Evolutionary conservation across 2,329 filamentous ascomycete genomes (phyloP).

Genomic region (Fusarium chaquense): DNA sequence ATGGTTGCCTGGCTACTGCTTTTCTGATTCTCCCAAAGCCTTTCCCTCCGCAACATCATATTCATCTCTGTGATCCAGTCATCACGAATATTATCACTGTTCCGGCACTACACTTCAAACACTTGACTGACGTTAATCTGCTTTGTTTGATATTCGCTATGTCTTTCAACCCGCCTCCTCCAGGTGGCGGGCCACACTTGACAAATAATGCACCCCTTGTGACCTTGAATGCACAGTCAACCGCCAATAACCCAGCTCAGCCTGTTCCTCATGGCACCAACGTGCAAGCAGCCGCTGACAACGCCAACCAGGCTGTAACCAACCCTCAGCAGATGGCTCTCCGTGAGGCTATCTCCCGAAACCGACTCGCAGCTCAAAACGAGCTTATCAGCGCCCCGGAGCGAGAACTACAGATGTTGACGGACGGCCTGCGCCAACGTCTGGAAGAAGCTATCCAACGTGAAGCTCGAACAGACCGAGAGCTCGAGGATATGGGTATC

Average conservation of each 20-base stretch:
- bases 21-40: neutral
- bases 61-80: neutral
- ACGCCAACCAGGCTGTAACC: neutral
- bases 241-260: neutral
- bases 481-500: slow-evolving; percentile 26
- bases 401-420: slow-evolving; percentile 9
- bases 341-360: neutral
- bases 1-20: slow-evolving; percentile 2
- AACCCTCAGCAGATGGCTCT: neutral
- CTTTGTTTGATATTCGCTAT: neutral
- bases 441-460: slow-evolving; percentile 26
- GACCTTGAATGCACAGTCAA: neutral
- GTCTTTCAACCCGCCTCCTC: slow-evolving; percentile 6
- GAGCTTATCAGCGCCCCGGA: slow-evolving; percentile 14
- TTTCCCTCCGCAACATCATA: neutral
- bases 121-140: neutral
- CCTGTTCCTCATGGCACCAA: neutral
- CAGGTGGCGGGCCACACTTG: neutral
- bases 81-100: neutral
- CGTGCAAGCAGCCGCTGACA: neutral
- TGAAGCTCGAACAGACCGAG: slow-evolving; percentile 19
- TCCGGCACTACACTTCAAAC: neutral
- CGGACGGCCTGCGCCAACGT: slow-evolving; percentile 17
- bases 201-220: neutral
- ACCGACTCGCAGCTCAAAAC: neutral